Evolutionary conservation across 352 stramenopile genomes (phyloP), one percentile per base, ranked within the genome.

Genomic region (Pseudoperonospora humuli): DNA sequence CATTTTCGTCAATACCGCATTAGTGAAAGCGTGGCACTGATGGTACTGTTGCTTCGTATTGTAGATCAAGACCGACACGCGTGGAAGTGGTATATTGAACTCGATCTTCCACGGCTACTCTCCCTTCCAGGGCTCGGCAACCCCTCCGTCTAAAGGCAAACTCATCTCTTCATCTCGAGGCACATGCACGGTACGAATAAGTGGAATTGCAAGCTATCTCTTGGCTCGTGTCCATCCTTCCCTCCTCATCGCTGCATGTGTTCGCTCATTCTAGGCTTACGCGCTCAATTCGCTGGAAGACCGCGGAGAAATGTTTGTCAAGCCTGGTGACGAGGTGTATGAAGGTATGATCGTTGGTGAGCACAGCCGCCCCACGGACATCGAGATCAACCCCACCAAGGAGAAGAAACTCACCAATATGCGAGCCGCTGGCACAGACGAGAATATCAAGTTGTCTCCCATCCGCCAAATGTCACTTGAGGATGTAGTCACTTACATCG

Each of bases 401-500:
- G 86, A 96, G 45, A 99, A 99, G 76, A 96, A 96, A 60, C 67
- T 96, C 8, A 96, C 76, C 17, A 99, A 99, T 67, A 97, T 99
- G 74, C 77, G 96, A 40, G 95, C 94, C 1, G 70, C 91, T 11
- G 75, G 76, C 29, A 96, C 95, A 21, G 96, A 99, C 47, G 96
- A 99, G 65, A 97, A 96, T 58, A 61, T 98, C 24, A 84, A 89
- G 27, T 56, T 99, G 13, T 76, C 93, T 5, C 95, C 95, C 11
- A 89, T 95, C 3, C 88, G 90, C 38, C 56, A 67, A 27, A 90
- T 98, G 73, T 96, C 76, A n/a, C 75, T 98, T 0, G 96, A 99
- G 64, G 95, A 99, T 57, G 69, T 98, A 17, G 97, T 99, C 54
- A 91, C 91, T 4, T 99, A 99, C 66, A 89, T 99, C 57, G 78